Conservation (phyloP, 352 stramenopile genomes). For the Pythium dissotocum region DNA sequence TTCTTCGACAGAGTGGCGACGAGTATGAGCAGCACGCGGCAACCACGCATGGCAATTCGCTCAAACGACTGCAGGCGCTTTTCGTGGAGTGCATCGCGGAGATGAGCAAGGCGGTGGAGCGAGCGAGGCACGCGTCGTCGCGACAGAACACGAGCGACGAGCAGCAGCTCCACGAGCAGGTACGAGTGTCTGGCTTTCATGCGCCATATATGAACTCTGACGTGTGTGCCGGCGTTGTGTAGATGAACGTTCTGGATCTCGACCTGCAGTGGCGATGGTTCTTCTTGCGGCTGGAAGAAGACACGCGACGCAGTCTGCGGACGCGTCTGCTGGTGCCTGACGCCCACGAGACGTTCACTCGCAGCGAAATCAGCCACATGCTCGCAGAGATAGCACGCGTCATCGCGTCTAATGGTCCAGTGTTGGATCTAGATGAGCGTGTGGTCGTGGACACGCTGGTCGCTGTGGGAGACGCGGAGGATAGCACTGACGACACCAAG, state of each 20-base stretch:
- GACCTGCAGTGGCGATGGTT: constrained; percentile 15
- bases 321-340: neutral
- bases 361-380: neutral
- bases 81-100: constrained; percentile 22
- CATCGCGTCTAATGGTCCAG: constrained; percentile 7
- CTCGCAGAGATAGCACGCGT: neutral
- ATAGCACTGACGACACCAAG: neutral
- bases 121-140: constrained; percentile 1
- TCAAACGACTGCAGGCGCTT: constrained; percentile 17
- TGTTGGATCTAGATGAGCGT: neutral
- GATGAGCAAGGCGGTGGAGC: constrained; percentile 21
- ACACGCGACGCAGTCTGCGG: neutral
- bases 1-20: neutral
- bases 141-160: constrained; percentile 3
- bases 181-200: neutral
- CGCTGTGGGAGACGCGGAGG: neutral
- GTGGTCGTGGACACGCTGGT: constrained; percentile 14
- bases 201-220: too few species aligned
- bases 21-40: neutral
- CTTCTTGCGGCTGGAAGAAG: constrained; percentile 13
- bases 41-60: neutral
- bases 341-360: neutral
- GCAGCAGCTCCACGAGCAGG: constrained; percentile 5
- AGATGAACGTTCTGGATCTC: neutral
- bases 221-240: neutral